Evolutionary conservation across 331 rosid genomes (phyloP), one percentile per base, ranked within the genome.

Genomic region (Acacia concinna): DNA sequence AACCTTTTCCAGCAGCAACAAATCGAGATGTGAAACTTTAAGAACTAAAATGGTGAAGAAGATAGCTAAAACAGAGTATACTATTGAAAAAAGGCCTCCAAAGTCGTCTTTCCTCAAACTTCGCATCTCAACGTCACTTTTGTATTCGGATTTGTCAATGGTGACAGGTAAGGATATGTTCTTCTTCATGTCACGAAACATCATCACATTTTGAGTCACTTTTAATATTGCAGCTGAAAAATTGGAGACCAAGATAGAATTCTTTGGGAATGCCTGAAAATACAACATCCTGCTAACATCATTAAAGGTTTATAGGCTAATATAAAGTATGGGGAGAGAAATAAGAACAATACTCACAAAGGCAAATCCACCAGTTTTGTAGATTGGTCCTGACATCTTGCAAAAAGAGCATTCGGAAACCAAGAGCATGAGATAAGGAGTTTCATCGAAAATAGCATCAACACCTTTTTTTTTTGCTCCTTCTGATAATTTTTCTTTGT

Each of bases 381-480:
- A 71, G 20, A 23, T 30, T 47, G 63, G 63, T 31, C 63, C 75
- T 17, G 23, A 20, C 75, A 71, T 30, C 41, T 46, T 10, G 12
- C 51, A 71, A 3, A 4, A 18, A 17, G 30, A 0, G 43, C 63
- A 60, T 0, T 30, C 1, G 4, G 20, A 0, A 6, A 71, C 23
- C 28, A 71, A 71, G 20, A 71, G 43, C 8, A 8, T 46, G 37
- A 71, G 52, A 46, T 28, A 28, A 34, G 54, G 57, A 30, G 38
- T 31, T 17, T 71, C 75, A 31, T 71, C 75, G 47, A 71, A 47
- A 54, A 71, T 71, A 18, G 44, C 63, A 46, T 23, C 75, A 1
- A 71, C 63, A 12, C 63, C 62, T 8, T 14, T 18, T 2, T 71
- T 20, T 11, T 71, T 31, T 73, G 54, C 80, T 76, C 79, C 84